Conservation (phyloP, 257 asterid species). For the Leptodermis oblonga region DNA sequence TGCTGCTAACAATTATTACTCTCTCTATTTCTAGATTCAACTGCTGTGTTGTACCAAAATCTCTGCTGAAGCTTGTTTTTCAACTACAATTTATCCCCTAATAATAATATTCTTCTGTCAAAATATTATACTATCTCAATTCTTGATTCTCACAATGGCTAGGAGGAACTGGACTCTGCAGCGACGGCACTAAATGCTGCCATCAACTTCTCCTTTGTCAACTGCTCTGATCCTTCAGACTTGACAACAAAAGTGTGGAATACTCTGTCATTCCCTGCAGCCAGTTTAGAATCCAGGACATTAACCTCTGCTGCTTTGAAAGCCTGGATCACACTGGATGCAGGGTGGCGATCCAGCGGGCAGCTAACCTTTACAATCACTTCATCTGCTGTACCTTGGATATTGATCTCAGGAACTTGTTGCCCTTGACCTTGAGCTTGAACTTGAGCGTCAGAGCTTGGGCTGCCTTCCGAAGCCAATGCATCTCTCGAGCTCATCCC, state of each 20-base stretch:
- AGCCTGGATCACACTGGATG: slow-evolving; percentile 54
- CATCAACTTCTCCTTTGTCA: slow-evolving; percentile 70
- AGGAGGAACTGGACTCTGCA: slow-evolving; percentile 31
- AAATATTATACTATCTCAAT: slow-evolving; percentile 4
- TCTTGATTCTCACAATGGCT: slow-evolving; percentile 7
- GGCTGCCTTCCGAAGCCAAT: slow-evolving; percentile 30
- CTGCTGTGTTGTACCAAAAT: slow-evolving; percentile 35
- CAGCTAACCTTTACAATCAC: slow-evolving; percentile 59
- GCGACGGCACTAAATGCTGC: slow-evolving; percentile 49
- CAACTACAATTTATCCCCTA: slow-evolving; percentile 17
- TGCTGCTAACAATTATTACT: slow-evolving; percentile 12
- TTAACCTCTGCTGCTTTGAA: slow-evolving; percentile 51
- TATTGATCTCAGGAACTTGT: slow-evolving; percentile 30
- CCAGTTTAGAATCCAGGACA: slow-evolving; percentile 54
- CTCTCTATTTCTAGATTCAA: slow-evolving; percentile 35
- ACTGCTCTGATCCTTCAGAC: slow-evolving; percentile 52
- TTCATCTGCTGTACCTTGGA: slow-evolving; percentile 38
- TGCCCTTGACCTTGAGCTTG: background rate
- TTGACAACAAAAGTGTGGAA: slow-evolving; percentile 75
- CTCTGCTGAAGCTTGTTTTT: slow-evolving; percentile 25
- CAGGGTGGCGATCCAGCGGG: slow-evolving; percentile 65
- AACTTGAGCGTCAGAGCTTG: slow-evolving; percentile 25
- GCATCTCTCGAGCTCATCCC: slow-evolving; percentile 43
- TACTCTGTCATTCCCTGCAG: slow-evolving; percentile 49
- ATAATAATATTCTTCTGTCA: slow-evolving; percentile 11